Evolutionary conservation across 2,329 filamentous ascomycete genomes (phyloP).

Genomic region (Colletotrichum orchidophilum): DNA sequence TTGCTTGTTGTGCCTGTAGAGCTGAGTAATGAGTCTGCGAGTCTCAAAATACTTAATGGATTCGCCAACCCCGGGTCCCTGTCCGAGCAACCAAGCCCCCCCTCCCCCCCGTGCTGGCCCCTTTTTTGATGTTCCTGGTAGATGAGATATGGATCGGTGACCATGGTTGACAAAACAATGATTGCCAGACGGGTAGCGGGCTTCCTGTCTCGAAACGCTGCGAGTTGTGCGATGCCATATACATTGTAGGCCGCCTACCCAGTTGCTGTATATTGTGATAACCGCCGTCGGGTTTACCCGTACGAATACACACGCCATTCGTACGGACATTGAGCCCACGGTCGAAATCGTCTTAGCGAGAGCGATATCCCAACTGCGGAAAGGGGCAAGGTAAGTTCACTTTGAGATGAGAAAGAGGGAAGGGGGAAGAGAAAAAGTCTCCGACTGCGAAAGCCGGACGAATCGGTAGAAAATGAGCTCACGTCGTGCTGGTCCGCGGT

Average conservation of each 20-base stretch:
- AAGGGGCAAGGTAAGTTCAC: neutral
- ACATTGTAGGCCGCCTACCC: constrained; percentile 2
- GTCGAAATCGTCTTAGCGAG: neutral
- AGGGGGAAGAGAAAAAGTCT: constrained; percentile 9
- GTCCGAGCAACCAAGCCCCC: constrained; percentile 12
- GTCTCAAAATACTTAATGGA: neutral
- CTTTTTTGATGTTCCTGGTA: constrained; percentile 23
- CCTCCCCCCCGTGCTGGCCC: constrained; percentile 17
- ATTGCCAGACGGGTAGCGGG: constrained; percentile 17
- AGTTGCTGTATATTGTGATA: neutral
- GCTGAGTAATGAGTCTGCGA: neutral
- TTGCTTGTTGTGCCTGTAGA: neutral
- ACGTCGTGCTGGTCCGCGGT: neutral
- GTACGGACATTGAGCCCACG: neutral
- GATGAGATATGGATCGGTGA: constrained; percentile 29
- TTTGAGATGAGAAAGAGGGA: neutral
- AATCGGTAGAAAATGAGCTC: constrained; percentile 29
- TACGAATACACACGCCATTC: too few species aligned
- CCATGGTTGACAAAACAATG: constrained; percentile 26
- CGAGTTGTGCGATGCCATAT: constrained; percentile 4
- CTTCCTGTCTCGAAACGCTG: constrained; percentile 22
- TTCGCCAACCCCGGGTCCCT: constrained; percentile 13
- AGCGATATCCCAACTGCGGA: neutral
- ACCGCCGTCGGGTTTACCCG: neutral
- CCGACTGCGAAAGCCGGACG: constrained; percentile 24